These are phyloP conservation scores for Apostasia shenzhenica DNA, from an alignment of 106 monocot species.

Conservation along the genomic window DNA sequence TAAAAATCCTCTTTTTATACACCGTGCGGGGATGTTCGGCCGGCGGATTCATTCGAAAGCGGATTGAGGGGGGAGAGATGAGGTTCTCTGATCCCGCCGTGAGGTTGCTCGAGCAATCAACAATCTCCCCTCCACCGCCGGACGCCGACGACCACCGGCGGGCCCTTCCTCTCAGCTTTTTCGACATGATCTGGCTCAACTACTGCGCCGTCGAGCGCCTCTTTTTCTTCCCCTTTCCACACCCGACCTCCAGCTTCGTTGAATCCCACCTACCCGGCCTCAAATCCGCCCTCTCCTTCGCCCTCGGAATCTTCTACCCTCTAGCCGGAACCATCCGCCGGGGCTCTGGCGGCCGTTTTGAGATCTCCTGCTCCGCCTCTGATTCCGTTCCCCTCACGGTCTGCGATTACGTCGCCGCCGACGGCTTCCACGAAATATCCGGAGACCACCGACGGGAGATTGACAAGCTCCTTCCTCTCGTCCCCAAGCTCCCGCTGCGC, in stretches of 20 bases:
- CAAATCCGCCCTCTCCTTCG: not conserved
- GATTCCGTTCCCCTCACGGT: conserved; percentile 1
- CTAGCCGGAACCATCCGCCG: not conserved
- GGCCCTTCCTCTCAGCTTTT: conserved; percentile 4
- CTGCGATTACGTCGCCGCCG: not conserved
- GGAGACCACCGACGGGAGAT: not conserved
- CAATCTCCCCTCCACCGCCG: no score
- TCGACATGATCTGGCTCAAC: not conserved
- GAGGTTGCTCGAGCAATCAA: no score
- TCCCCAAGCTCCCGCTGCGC: not conserved
- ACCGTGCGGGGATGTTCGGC: no score
- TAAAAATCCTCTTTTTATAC: no score
- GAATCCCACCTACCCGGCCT: not conserved
- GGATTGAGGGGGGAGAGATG: no score
- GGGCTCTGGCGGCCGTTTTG: not conserved
- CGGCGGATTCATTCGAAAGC: no score
- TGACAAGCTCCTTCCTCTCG: not conserved
- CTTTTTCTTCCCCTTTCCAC: conserved; percentile 5
- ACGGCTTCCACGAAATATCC: not conserved
- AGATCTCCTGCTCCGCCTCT: conserved; percentile 6
- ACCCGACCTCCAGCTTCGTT: conserved; percentile 2
- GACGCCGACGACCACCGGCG: no score
- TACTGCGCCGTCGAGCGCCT: not conserved
- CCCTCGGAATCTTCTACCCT: conserved; percentile 8
- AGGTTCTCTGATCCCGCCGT: no score